These are phyloP conservation scores for Colletotrichum paranaense DNA, from an alignment of 2,329 filamentous ascomycete species.

Conservation along the genomic window DNA sequence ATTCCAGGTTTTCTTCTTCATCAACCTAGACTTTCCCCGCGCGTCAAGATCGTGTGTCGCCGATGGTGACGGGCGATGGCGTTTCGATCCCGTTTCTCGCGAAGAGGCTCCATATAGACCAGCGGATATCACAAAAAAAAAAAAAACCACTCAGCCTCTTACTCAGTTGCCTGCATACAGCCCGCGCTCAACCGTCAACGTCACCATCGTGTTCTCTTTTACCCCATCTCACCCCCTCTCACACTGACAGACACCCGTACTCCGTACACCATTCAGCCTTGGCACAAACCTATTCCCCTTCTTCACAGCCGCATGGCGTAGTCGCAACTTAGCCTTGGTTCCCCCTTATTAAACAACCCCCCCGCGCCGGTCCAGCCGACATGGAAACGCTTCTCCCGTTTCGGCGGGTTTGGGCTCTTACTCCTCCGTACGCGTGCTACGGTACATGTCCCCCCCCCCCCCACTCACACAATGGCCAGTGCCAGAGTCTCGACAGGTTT, in stretches of 20 bases:
- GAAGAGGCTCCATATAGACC: neutral
- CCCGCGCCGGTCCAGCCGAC: constrained; percentile 5
- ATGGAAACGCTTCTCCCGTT: neutral
- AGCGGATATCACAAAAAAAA: neutral
- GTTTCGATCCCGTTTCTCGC: neutral
- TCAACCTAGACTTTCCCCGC: neutral
- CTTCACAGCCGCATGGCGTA: constrained; percentile 7
- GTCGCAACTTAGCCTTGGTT: neutral
- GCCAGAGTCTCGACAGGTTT: neutral
- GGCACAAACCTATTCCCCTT: neutral
- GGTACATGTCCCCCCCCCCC: too few species aligned
- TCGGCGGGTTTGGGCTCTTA: neutral
- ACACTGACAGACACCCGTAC: neutral
- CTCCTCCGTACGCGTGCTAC: too few species aligned
- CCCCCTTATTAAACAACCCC: neutral
- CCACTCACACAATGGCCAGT: neutral
- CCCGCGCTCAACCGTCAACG: constrained; percentile 1
- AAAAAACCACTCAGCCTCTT: neutral
- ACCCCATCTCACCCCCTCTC: neutral
- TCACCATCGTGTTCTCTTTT: constrained; percentile 8
- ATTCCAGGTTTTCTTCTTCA: neutral
- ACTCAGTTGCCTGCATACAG: neutral
- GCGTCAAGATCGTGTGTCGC: neutral
- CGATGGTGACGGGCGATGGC: neutral
- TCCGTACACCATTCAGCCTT: neutral